A percentile compares a stretch with the other conserved stretches of the same genome.
Conservation (phyloP, 768 basidiomycete genomes). For the Suillus alpinus region DNA sequence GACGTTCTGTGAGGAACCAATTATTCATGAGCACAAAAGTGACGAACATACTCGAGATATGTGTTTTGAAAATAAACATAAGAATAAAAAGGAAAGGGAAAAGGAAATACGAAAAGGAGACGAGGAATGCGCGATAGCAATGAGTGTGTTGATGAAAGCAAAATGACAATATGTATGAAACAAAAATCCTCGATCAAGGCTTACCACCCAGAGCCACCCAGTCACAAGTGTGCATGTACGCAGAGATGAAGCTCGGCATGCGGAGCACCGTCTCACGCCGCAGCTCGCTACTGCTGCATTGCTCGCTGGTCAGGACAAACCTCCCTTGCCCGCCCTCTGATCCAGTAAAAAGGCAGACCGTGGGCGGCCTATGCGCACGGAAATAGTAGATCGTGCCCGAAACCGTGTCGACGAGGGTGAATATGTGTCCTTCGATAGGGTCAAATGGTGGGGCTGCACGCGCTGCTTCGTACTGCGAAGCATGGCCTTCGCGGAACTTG, state of each 20-base stretch:
- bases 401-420: constrained; percentile 22
- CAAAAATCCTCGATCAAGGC: no score
- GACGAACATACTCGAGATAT: no score
- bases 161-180: background rate
- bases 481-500: constrained; percentile 18
- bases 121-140: background rate
- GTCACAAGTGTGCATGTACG: constrained; percentile 19
- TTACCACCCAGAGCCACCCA: constrained; percentile 17
- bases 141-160: background rate
- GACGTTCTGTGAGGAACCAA: background rate
- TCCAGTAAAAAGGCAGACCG: constrained; percentile 21
- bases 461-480: constrained; percentile 7
- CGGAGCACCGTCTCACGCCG: constrained; percentile 24
- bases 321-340: constrained; percentile 20
- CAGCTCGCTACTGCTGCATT: constrained; percentile 17
- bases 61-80: background rate
- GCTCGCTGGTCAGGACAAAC: constrained; percentile 21
- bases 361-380: constrained; percentile 19
- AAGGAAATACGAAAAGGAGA: background rate
- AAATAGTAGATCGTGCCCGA: constrained; percentile 25
- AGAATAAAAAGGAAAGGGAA: background rate
- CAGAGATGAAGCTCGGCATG: constrained; percentile 20
- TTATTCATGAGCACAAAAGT: background rate
- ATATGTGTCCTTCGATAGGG: constrained; percentile 7
- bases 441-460: background rate